phyloP scores from a whole-genome alignment of 2,329 filamentous ascomycete genomes.

The Colletotrichum lupini region DNA sequence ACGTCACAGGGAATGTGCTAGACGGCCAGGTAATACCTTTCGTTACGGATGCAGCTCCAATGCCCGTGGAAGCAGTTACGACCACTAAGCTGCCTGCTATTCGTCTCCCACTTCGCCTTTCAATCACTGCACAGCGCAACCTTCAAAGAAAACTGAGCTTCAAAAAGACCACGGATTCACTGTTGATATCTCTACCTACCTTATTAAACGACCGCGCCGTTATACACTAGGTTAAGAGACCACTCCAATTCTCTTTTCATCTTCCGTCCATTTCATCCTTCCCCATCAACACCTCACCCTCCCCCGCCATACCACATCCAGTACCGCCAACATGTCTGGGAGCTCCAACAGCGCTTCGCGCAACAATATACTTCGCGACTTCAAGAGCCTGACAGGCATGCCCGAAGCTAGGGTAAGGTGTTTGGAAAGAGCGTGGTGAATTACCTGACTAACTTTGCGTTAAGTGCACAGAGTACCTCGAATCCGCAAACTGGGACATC shows the following conservation, averaged over 20 bases:
- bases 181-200: background rate
- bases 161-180: background rate
- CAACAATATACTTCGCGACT: slow-evolving; percentile 34
- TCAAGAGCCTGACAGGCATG: slow-evolving; percentile 30
- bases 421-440: background rate
- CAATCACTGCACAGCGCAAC: background rate
- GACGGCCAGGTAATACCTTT: slow-evolving; percentile 8
- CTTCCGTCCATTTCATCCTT: background rate
- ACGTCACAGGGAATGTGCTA: slow-evolving; percentile 34
- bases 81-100: slow-evolving; percentile 30
- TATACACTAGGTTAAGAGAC: background rate
- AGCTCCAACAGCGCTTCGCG: slow-evolving; percentile 33
- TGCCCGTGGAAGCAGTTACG: slow-evolving; percentile 26
- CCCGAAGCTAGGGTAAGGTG: slow-evolving; percentile 30
- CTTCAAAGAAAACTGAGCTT: background rate
- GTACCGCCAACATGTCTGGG: slow-evolving; percentile 25
- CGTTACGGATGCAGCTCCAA: slow-evolving; percentile 15
- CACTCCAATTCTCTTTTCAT: no score
- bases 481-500: slow-evolving; percentile 74
- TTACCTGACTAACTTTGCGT: slow-evolving; percentile 1
- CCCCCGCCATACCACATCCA: slow-evolving; percentile 3
- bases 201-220: background rate
- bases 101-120: background rate
- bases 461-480: slow-evolving; percentile 76
- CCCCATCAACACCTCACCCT: background rate